Evolutionary conservation across 129 eudicot genomes (phyloP).

Genomic region (Logfia minima): DNA sequence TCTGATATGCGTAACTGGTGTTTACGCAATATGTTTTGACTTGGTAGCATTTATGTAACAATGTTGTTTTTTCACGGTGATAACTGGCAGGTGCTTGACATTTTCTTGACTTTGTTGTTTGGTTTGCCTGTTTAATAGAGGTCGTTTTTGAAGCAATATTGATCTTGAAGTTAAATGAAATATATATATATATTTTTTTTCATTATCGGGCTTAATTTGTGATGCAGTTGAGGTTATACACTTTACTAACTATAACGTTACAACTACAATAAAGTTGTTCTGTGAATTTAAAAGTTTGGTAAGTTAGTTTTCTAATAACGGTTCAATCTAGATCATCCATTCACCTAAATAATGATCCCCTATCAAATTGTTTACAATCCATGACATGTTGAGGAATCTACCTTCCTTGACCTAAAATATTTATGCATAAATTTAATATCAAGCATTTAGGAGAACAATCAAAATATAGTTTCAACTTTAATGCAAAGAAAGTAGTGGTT

Average conservation of each 20-base stretch:
- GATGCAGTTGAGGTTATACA: neutral
- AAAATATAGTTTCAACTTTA: neutral
- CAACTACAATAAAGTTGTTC: neutral
- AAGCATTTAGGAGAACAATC: constrained; percentile 1
- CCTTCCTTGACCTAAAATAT: constrained; percentile 9
- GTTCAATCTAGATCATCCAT: neutral
- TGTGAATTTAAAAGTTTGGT: neutral
- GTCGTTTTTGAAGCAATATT: constrained; percentile 7
- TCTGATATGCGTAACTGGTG: constrained; percentile 11
- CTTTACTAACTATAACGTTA: neutral
- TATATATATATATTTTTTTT: neutral
- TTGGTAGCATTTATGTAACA: neutral
- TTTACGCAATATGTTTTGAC: neutral
- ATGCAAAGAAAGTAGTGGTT: constrained; percentile 4
- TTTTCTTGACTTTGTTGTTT: constrained; percentile 4
- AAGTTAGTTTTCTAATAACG: neutral
- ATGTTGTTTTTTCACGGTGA: neutral
- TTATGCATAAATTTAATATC: neutral
- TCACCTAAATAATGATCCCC: too few relatives aligned
- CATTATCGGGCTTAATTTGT: too few relatives aligned
- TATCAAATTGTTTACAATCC: neutral
- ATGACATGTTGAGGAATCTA: constrained; percentile 12
- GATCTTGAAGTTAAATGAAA: constrained; percentile 5
- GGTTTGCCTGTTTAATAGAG: constrained; percentile 5
- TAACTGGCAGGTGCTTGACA: neutral